Evolutionary conservation across 805 yeast genomes (phyloP).

Genomic region (Pichia cephalocereana): DNA sequence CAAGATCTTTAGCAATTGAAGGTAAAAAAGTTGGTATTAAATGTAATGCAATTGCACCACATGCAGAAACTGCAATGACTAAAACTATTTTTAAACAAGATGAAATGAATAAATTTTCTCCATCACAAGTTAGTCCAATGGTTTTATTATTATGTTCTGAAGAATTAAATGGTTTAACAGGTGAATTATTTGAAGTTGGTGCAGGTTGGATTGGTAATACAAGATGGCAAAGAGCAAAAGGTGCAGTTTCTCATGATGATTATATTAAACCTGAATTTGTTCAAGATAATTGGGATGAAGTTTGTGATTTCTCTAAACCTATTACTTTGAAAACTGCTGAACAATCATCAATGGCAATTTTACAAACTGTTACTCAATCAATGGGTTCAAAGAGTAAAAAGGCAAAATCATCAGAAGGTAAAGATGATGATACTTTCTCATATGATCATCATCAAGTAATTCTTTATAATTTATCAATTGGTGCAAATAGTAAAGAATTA

Average conservation of each 20-base stretch:
- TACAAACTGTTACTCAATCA: constrained; percentile 47
- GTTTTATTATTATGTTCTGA: constrained; percentile 74
- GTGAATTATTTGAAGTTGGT: constrained; percentile 85
- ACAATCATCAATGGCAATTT: constrained; percentile 74
- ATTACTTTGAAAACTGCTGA: constrained; percentile 52
- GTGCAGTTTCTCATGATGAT: constrained; percentile 55
- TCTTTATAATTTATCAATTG: constrained; percentile 82
- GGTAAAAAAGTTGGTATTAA: constrained; percentile 71
- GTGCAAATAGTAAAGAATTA: constrained; percentile 71
- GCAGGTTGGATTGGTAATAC: constrained; percentile 96
- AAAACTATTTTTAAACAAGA: constrained; percentile 71
- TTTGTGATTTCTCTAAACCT: constrained; percentile 54
- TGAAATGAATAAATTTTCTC: constrained; percentile 77
- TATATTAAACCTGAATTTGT: constrained; percentile 55
- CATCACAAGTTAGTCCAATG: constrained; percentile 85
- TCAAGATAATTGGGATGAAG: constrained; percentile 53
- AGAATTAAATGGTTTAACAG: constrained; percentile 50
- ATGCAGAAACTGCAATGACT: constrained; percentile 98
- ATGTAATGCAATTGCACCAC: constrained; percentile 87
- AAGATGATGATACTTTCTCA: constrained; percentile 39
- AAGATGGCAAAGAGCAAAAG: constrained; percentile 90
- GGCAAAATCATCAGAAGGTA: constrained; percentile 34
- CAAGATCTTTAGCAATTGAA: constrained; percentile 82
- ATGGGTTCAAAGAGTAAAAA: background rate
- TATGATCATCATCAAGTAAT: constrained; percentile 66